These are phyloP conservation scores for Trichoderma atrobrunneum DNA, from an alignment of 2,329 filamentous ascomycete genomes.

Conservation along the genomic window DNA sequence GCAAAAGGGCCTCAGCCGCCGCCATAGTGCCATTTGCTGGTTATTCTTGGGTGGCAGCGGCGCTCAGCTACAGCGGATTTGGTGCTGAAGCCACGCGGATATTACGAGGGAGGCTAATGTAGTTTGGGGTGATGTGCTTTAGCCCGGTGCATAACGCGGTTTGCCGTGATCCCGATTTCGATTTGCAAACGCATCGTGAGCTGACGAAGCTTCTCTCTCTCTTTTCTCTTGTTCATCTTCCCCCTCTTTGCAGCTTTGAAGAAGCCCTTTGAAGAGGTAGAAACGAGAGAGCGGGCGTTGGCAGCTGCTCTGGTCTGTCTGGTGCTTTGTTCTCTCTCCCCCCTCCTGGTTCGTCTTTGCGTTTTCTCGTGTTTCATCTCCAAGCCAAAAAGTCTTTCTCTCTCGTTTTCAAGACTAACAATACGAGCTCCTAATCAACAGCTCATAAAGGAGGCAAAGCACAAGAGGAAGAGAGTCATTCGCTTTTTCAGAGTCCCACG, in stretches of 20 bases:
- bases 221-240: neutral
- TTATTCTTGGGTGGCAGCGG: neutral
- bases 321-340: neutral
- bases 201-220: neutral
- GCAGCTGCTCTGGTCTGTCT: neutral
- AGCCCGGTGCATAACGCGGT: neutral
- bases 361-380: neutral
- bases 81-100: constrained; percentile 1
- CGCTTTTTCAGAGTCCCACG: neutral
- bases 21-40: constrained; percentile 6
- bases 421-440: neutral
- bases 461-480: neutral
- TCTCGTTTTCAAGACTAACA: neutral
- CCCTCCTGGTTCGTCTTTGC: neutral
- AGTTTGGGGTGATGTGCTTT: neutral
- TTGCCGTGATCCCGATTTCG: constrained; percentile 14
- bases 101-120: constrained; percentile 8
- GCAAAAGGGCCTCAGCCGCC: constrained; percentile 8
- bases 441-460: neutral
- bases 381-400: neutral
- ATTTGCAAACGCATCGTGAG: neutral
- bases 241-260: neutral
- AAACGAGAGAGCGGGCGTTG: neutral
- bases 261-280: neutral
- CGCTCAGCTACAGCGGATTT: neutral